Conservation (phyloP, 2,329 filamentous ascomycete genomes). For the Grosmannia huntii region DNA sequence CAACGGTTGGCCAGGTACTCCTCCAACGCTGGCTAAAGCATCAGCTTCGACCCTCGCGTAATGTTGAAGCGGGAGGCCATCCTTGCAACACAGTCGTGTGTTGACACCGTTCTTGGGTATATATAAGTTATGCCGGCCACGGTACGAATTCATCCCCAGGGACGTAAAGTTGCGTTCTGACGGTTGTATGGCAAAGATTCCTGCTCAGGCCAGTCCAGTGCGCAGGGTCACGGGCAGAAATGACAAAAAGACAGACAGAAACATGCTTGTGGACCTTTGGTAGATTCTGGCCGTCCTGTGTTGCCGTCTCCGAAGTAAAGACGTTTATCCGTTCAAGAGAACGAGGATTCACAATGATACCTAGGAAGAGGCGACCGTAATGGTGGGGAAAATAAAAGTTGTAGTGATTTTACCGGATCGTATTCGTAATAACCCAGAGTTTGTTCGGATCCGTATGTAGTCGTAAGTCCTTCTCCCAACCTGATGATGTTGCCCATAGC, state of each 20-base stretch:
- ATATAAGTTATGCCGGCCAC: neutral
- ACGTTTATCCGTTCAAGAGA: no score
- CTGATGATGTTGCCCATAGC: neutral
- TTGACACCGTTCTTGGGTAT: neutral
- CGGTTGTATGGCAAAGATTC: neutral
- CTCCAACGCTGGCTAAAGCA: neutral
- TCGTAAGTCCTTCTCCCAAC: neutral
- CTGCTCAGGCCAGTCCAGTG: neutral
- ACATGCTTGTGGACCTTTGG: neutral
- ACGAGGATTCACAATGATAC: no score
- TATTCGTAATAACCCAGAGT: neutral
- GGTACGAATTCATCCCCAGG: conserved; percentile 3
- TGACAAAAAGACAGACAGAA: neutral
- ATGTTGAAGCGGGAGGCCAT: conserved; percentile 2
- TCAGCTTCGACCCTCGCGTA: neutral
- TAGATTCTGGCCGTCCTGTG: neutral
- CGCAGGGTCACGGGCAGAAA: neutral
- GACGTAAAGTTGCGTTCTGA: neutral
- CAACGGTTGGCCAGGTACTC: neutral
- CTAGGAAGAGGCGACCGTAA: no score
- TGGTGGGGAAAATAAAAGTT: neutral
- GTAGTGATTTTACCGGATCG: neutral
- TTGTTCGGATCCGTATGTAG: neutral
- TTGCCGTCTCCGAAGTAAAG: neutral
- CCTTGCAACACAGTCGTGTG: neutral